Evolutionary conservation across 257 asterid species (phyloP).

Genomic region (Linderniella brevidens): DNA sequence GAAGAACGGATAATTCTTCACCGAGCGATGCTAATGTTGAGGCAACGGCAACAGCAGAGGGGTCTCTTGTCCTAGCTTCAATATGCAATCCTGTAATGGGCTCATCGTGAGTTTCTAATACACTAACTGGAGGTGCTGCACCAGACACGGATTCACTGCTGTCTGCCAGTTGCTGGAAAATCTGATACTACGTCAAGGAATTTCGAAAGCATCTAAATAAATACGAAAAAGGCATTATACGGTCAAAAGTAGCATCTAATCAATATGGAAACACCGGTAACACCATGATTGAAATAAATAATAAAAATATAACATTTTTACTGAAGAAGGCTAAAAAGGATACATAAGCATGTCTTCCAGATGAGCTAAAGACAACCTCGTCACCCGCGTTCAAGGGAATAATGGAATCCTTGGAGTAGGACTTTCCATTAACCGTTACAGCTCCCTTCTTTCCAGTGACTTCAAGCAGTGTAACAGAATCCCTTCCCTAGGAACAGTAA

Average conservation of each 20-base stretch:
- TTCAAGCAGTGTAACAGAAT: constrained; percentile 62
- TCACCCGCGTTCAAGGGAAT: constrained; percentile 70
- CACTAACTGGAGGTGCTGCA: constrained; percentile 47
- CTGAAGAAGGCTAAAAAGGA: constrained; percentile 21
- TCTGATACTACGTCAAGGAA: constrained; percentile 44
- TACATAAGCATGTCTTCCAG: constrained; percentile 73
- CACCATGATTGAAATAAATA: neutral
- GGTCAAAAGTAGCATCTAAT: constrained; percentile 8
- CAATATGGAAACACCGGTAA: constrained; percentile 1
- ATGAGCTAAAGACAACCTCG: constrained; percentile 59
- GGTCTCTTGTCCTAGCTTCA: constrained; percentile 68
- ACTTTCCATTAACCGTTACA: constrained; percentile 68
- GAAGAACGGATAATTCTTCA: constrained; percentile 40
- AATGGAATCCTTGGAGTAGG: constrained; percentile 34
- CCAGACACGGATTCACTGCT: constrained; percentile 43
- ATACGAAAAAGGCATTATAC: constrained; percentile 44
- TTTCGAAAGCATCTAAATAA: constrained; percentile 17
- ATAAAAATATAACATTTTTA: constrained; percentile 5
- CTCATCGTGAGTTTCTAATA: constrained; percentile 29
- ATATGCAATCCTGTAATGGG: constrained; percentile 22
- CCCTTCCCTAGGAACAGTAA: constrained; percentile 17
- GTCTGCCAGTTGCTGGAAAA: constrained; percentile 55
- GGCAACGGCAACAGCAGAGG: constrained; percentile 82
- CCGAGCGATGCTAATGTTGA: constrained; percentile 82
- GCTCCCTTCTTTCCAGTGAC: constrained; percentile 61